Evolutionary conservation across 2,329 filamentous ascomycete species (phyloP).

Genomic region (Colletotrichum cereale): DNA sequence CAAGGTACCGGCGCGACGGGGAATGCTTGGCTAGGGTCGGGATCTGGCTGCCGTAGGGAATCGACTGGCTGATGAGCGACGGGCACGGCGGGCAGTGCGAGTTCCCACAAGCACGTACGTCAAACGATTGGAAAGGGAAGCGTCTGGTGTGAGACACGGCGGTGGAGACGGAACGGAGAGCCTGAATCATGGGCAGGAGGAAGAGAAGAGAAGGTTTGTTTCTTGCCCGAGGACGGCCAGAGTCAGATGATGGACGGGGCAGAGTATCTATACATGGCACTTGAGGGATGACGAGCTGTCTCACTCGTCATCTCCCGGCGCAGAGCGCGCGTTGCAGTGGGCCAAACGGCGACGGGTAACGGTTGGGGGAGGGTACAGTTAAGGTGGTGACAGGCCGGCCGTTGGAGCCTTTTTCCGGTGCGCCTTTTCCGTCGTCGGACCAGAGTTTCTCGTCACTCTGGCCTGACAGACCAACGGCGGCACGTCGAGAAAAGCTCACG

Average conservation of each 20-base stretch:
- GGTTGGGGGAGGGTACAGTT: too few species aligned
- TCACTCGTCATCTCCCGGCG: neutral
- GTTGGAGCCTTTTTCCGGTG: neutral
- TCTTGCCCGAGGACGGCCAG: neutral
- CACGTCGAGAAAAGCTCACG: neutral
- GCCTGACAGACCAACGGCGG: too few species aligned
- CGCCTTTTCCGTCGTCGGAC: neutral
- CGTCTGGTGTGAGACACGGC: conserved; percentile 4
- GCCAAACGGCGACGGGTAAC: conserved; percentile 1
- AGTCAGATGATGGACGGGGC: neutral
- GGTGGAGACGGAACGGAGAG: conserved; percentile 14
- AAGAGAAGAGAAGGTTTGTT: neutral
- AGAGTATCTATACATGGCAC: neutral
- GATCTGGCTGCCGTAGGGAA: neutral
- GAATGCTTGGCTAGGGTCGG: neutral
- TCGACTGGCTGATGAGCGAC: neutral
- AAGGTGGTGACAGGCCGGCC: neutral
- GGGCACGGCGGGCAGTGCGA: neutral
- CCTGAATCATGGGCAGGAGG: conserved; percentile 21
- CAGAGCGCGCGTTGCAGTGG: neutral
- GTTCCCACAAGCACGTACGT: conserved; percentile 1
- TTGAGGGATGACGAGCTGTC: neutral
- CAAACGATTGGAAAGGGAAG: neutral
- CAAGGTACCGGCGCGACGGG: neutral
- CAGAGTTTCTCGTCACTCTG: too few species aligned